Percentiles rank a stretch among this genome's conserved stretches.
These are phyloP conservation scores for Fusarium musae DNA, from an alignment of 2,329 filamentous ascomycete species.

Conservation along the genomic window DNA sequence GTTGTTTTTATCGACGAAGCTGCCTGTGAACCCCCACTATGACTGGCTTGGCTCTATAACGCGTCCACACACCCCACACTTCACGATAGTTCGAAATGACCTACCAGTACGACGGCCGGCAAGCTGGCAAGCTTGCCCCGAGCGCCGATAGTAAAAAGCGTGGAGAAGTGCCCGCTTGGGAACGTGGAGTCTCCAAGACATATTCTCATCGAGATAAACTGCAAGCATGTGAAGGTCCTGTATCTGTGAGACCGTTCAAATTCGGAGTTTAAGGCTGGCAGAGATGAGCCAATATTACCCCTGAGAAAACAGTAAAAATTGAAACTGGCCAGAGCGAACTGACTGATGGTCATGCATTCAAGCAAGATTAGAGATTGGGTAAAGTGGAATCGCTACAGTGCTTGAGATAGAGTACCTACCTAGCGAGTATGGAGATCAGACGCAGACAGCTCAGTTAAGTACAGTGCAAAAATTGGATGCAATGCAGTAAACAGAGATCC, in stretches of 20 bases:
- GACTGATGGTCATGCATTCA: constrained; percentile 36
- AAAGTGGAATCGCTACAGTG: constrained; percentile 10
- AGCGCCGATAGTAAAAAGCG: constrained; percentile 22
- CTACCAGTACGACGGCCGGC: constrained; percentile 9
- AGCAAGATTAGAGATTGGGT: constrained; percentile 20
- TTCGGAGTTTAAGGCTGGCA: constrained; percentile 14
- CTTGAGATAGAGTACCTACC: constrained; percentile 9
- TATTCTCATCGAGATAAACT: constrained; percentile 28
- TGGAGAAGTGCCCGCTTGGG: constrained; percentile 27
- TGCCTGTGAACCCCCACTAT: constrained; percentile 15
- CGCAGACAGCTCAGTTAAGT: not conserved
- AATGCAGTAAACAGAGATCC: constrained; percentile 5
- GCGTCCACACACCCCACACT: constrained; percentile 27
- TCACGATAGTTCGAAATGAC: constrained; percentile 23
- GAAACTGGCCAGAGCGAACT: constrained; percentile 20
- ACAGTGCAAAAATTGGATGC: constrained; percentile 1
- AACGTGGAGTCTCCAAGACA: constrained; percentile 28
- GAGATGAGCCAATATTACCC: constrained; percentile 13
- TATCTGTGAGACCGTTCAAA: constrained; percentile 2
- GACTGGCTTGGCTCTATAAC: constrained; percentile 13
- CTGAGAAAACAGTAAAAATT: constrained; percentile 19
- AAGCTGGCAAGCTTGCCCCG: constrained; percentile 32
- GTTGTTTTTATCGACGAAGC: not conserved
- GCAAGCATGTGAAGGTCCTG: constrained; percentile 1
- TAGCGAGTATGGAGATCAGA: constrained; percentile 7